Conservation (phyloP, 148 eudicot genomes). For the Polygonum aviculare region DNA sequence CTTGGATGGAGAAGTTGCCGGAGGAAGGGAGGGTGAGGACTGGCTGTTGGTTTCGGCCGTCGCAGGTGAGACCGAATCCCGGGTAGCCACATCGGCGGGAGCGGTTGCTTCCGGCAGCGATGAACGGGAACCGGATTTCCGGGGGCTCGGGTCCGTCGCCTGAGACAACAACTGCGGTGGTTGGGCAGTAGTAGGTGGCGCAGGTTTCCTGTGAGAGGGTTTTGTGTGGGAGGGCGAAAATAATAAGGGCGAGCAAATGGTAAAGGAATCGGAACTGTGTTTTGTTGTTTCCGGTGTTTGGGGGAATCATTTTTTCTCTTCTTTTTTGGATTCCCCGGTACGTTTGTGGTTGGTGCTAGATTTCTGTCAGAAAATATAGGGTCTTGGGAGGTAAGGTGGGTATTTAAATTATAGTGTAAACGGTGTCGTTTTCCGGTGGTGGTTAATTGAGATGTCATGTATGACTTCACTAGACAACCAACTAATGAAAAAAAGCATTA, state of each 20-base stretch:
- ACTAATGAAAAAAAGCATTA: not conserved
- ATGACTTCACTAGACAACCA: not conserved
- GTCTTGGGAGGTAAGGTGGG: not conserved
- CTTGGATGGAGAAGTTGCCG: conserved; percentile 24
- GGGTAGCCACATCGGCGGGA: conserved; percentile 27
- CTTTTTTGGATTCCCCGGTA: not conserved
- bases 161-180: not conserved
- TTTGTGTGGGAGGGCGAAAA: not conserved
- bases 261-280: not conserved
- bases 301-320: not conserved
- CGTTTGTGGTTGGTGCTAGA: not conserved
- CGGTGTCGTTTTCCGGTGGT: conserved; percentile 6
- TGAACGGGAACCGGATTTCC: conserved; percentile 41
- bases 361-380: not conserved
- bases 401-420: not conserved
- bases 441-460: not conserved
- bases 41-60: conserved; percentile 20
- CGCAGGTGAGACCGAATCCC: conserved; percentile 36
- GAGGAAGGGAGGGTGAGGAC: conserved; percentile 26
- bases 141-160: not conserved
- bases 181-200: conserved; percentile 19
- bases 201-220: conserved; percentile 10
- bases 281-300: not conserved
- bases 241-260: not conserved
- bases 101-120: conserved; percentile 8